Percentiles rank a stretch among this genome's conserved stretches.
phyloP scores from a whole-genome alignment of 2,329 filamentous ascomycete genomes.

The Trichophyton simii region DNA sequence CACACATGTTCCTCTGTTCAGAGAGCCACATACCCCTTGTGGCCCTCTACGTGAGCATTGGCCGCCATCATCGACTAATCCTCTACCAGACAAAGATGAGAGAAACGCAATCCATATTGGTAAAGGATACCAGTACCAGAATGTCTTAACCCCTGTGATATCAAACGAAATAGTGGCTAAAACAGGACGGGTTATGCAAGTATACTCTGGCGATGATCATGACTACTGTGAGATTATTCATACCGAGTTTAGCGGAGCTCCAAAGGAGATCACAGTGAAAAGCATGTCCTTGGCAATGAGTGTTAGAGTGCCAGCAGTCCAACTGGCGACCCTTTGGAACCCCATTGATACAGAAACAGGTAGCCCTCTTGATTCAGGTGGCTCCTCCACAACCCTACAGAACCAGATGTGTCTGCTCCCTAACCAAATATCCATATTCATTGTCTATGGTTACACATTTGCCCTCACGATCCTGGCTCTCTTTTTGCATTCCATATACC shows the following conservation, averaged over 20 bases:
- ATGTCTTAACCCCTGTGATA: conserved; percentile 67
- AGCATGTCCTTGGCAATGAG: conserved; percentile 95
- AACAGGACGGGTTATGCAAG: conserved; percentile 60
- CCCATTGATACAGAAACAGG: conserved; percentile 52
- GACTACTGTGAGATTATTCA: conserved; percentile 92
- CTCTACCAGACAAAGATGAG: conserved; percentile 48
- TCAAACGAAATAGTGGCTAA: conserved; percentile 63
- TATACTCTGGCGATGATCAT: conserved; percentile 94
- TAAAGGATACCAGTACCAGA: conserved; percentile 89
- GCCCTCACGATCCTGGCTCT: conserved; percentile 40
- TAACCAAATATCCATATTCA: conserved; percentile 72
- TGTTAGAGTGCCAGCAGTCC: conserved; percentile 71
- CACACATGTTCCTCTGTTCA: conserved; percentile 81
- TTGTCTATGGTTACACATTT: conserved; percentile 59
- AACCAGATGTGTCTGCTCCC: conserved; percentile 84
- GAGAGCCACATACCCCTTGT: conserved; percentile 70
- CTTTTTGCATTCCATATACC: conserved; percentile 30
- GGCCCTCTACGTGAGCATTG: conserved; percentile 75
- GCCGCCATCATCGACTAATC: conserved; percentile 54
- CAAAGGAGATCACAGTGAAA: conserved; percentile 84
- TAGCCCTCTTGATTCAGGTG: conserved; percentile 17
- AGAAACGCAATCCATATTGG: conserved; percentile 66
- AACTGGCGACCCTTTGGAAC: conserved; percentile 85
- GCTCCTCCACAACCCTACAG: conserved; percentile 52
- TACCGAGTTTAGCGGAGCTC: conserved; percentile 49